Conservation (phyloP, 257 asterid species). For the Anisodus tanguticus region DNA sequence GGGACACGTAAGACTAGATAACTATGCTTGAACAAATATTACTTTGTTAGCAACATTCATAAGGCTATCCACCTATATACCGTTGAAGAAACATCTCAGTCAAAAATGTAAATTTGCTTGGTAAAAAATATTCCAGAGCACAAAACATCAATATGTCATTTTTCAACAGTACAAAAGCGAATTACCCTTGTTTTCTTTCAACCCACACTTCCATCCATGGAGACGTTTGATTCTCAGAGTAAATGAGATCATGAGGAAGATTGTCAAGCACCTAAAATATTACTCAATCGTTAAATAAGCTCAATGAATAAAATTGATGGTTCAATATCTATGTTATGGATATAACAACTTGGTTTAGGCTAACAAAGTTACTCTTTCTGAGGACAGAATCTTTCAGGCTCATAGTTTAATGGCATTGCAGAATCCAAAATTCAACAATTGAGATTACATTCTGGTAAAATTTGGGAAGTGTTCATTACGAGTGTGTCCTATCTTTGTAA, state of each 20-base stretch:
- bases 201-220: conserved; percentile 99
- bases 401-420: neutral
- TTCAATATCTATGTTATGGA: neutral
- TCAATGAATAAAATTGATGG: conserved; percentile 14
- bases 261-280: conserved; percentile 88
- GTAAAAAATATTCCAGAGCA: neutral
- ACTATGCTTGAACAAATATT: conserved; percentile 2
- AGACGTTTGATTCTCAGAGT: conserved; percentile 79
- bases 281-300: conserved; percentile 3
- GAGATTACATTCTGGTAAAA: neutral
- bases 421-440: conserved; percentile 10
- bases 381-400: neutral
- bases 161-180: conserved; percentile 7
- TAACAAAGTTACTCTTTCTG: neutral
- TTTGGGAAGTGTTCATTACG: neutral
- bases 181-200: conserved; percentile 50
- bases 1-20: neutral
- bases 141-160: neutral
- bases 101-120: neutral
- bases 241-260: conserved; percentile 95
- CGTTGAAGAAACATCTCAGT: neutral
- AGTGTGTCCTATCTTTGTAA: neutral
- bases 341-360: neutral
- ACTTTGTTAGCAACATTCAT: neutral
- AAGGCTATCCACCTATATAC: conserved; percentile 1